Conservation (phyloP, 352 stramenopile genomes). For the Phytophthora nicotianae region DNA sequence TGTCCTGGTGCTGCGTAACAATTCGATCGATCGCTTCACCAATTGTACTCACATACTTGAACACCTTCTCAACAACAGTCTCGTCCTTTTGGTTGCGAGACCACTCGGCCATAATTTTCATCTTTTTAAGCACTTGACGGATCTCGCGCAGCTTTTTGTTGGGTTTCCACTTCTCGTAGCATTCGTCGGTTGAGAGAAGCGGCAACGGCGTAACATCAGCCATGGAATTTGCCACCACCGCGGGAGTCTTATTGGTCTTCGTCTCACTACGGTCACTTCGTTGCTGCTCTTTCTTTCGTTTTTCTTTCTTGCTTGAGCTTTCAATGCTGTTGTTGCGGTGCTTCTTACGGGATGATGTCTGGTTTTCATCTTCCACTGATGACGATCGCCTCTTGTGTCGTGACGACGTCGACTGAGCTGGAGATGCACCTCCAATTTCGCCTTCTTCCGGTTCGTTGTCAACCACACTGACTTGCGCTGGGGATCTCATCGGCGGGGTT, state of each 20-base stretch:
- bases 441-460: constrained; percentile 61
- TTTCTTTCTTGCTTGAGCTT: constrained; percentile 44
- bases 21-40: constrained; percentile 81
- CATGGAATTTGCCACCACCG: constrained; percentile 22
- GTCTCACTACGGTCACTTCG: constrained; percentile 10
- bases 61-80: constrained; percentile 87
- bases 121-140: constrained; percentile 85
- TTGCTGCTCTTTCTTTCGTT: constrained; percentile 38
- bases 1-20: constrained; percentile 53
- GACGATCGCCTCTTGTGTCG: constrained; percentile 44
- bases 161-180: constrained; percentile 81
- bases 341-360: constrained; percentile 34
- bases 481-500: constrained; percentile 28
- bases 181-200: constrained; percentile 58
- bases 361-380: constrained; percentile 40
- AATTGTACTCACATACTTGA: constrained; percentile 87
- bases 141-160: constrained; percentile 79
- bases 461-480: constrained; percentile 17
- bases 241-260: constrained; percentile 17
- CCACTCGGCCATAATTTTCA: constrained; percentile 86
- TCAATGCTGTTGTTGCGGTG: constrained; percentile 38
- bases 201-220: constrained; percentile 9
- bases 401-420: constrained; percentile 32
- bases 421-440: constrained; percentile 45
- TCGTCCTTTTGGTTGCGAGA: constrained; percentile 83